Conservation (phyloP, 768 basidiomycete genomes). For the Tubosaeta sp. region DNA sequence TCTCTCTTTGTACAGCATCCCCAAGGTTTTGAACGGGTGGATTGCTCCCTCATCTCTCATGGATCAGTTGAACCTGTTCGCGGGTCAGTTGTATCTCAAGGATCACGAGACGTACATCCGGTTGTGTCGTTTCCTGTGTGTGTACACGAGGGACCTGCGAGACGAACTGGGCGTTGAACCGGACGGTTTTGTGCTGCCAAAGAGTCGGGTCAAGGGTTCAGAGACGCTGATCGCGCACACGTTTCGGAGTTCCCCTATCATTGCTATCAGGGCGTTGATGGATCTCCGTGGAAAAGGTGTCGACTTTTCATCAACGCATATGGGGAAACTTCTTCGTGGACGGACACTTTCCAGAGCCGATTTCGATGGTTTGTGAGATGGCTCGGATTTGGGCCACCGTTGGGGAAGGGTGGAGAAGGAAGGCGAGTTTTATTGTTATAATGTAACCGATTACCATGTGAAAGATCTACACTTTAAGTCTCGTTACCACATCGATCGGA, state of each 20-base stretch:
- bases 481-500: no score
- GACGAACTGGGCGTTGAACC: constrained; percentile 34
- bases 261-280: constrained; percentile 31
- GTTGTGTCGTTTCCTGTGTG: constrained; percentile 36
- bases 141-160: constrained; percentile 39
- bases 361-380: constrained; percentile 10
- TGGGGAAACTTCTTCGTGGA: constrained; percentile 37
- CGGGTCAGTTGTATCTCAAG: constrained; percentile 42
- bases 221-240: not conserved
- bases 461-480: no score
- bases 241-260: not conserved
- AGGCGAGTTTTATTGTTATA: no score
- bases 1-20: constrained; percentile 20
- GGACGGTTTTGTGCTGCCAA: constrained; percentile 21
- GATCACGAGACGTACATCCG: constrained; percentile 30
- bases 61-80: constrained; percentile 39
- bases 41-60: constrained; percentile 11
- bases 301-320: constrained; percentile 34
- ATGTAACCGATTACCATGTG: no score
- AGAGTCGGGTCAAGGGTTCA: constrained; percentile 1
- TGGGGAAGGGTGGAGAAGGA: no score
- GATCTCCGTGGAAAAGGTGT: constrained; percentile 38
- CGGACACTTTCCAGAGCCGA: constrained; percentile 22
- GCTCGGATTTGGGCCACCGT: no score
- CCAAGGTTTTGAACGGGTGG: constrained; percentile 17